A percentile compares a stretch with the other conserved stretches of the same genome.
Evolutionary conservation across 2,329 filamentous ascomycete species (phyloP).

Genomic region (Penicillium fuscoglaucum): DNA sequence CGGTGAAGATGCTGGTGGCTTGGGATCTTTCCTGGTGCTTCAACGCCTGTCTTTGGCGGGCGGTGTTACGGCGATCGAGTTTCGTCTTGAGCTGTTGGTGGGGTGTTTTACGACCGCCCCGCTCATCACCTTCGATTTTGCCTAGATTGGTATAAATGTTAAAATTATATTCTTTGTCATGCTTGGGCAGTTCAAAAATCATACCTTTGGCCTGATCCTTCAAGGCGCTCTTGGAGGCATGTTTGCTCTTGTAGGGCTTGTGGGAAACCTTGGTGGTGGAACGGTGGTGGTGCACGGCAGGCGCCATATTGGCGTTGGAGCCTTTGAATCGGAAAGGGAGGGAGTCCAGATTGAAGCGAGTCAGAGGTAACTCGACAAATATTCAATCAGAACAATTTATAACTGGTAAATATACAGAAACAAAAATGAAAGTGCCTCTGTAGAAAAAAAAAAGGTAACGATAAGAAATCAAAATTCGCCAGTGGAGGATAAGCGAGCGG

Average conservation of each 20-base stretch:
- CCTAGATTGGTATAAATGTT: constrained; percentile 52
- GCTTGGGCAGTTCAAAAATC: constrained; percentile 4
- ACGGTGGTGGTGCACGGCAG: constrained; percentile 76
- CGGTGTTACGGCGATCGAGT: constrained; percentile 90
- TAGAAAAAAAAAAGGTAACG: constrained; percentile 18
- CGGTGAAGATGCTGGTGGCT: constrained; percentile 78
- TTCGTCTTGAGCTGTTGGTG: constrained; percentile 98
- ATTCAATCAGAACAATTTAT: constrained; percentile 3
- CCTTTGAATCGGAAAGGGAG: constrained; percentile 87
- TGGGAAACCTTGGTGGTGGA: constrained; percentile 85
- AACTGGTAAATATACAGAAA: constrained; percentile 1
- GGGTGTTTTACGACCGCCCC: constrained; percentile 76
- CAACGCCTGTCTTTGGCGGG: constrained; percentile 79
- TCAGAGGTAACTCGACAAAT: not conserved
- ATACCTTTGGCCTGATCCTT: constrained; percentile 82
- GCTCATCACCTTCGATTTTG: constrained; percentile 72
- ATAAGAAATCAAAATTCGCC: constrained; percentile 38
- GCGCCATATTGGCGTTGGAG: constrained; percentile 68
- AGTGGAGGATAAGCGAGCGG: constrained; percentile 40
- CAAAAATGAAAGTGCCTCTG: constrained; percentile 6
- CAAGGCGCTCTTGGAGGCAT: constrained; percentile 82
- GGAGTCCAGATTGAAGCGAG: constrained; percentile 46
- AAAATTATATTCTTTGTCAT: not conserved
- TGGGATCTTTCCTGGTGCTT: constrained; percentile 83
- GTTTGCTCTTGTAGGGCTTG: constrained; percentile 90